Percentiles rank a stretch among this genome's conserved stretches.
phyloP scores from a whole-genome alignment of 2,329 filamentous ascomycete genomes.

The Periconia macrospinosa region DNA sequence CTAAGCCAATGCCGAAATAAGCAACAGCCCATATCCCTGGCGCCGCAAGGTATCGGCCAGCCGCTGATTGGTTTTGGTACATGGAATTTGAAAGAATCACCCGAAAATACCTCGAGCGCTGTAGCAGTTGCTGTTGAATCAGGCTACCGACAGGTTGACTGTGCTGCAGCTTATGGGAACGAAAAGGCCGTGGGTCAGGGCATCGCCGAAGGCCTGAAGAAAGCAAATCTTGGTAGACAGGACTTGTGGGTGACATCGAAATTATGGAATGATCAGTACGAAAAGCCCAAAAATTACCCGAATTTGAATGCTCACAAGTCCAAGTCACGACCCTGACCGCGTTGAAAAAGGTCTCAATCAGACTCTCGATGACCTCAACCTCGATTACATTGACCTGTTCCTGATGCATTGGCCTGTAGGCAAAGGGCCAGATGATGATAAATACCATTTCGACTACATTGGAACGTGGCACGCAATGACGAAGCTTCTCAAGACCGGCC shows the following conservation, averaged over 20 bases:
- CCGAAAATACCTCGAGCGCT: slow-evolving; percentile 24
- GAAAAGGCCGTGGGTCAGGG: slow-evolving; percentile 13
- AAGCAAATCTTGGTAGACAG: slow-evolving; percentile 33
- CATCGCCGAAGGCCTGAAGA: slow-evolving; percentile 12
- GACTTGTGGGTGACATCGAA: slow-evolving; percentile 62
- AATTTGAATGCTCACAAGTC: background rate
- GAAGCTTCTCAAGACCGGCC: slow-evolving; percentile 28
- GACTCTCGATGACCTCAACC: slow-evolving; percentile 71
- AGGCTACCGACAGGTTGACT: slow-evolving; percentile 25
- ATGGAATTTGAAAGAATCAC: slow-evolving; percentile 19
- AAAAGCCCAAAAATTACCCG: too few species aligned
- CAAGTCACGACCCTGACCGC: slow-evolving; percentile 11
- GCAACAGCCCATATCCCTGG: slow-evolving; percentile 7
- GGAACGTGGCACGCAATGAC: slow-evolving; percentile 33
- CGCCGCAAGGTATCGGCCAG: slow-evolving; percentile 7
- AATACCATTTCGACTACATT: slow-evolving; percentile 15
- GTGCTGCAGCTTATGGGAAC: slow-evolving; percentile 17
- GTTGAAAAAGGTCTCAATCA: slow-evolving; percentile 66
- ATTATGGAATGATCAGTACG: slow-evolving; percentile 48
- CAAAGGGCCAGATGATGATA: slow-evolving; percentile 58
- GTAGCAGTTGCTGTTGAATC: slow-evolving; percentile 32
- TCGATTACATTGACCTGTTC: slow-evolving; percentile 88
- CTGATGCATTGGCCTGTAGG: slow-evolving; percentile 54
- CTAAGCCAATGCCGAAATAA: slow-evolving; percentile 11
- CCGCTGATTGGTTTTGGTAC: slow-evolving; percentile 21